Conservation (phyloP, 305 asterid genomes). For the Andrographis paniculata region DNA sequence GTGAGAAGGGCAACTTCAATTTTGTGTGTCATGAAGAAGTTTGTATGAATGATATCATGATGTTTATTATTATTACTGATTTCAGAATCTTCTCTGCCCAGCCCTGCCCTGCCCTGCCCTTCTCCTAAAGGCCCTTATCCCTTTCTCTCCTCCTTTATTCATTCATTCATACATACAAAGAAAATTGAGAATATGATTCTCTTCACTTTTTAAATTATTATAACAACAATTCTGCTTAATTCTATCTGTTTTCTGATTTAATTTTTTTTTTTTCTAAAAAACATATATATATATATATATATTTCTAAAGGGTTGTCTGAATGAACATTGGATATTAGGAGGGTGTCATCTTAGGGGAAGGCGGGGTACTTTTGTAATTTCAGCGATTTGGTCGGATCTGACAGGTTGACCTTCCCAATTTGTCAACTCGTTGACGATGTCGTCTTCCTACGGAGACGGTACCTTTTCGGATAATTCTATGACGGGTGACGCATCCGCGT, state of each 20-base stretch:
- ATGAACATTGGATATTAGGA: background rate
- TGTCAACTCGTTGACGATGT: background rate
- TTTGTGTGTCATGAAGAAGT: too few species aligned
- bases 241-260: background rate
- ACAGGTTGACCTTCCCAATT: background rate
- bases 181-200: background rate
- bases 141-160: background rate
- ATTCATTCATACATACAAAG: background rate
- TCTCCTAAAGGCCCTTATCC: conserved; percentile 54
- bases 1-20: conserved; percentile 18
- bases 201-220: too few species aligned
- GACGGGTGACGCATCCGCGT: too few species aligned
- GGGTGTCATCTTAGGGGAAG: background rate
- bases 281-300: background rate
- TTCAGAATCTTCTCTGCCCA: conserved; percentile 16
- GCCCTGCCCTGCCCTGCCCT: conserved; percentile 41
- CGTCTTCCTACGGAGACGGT: background rate
- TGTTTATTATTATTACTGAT: too few species aligned
- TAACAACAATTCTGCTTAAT: background rate
- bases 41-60: too few species aligned
- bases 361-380: background rate
- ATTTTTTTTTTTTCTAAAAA: background rate
- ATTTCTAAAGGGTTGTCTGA: too few species aligned
- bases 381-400: background rate
- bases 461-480: background rate